These are phyloP conservation scores for Inga leiocalycina DNA, from an alignment of 306 rosid genomes.

Conservation along the genomic window DNA sequence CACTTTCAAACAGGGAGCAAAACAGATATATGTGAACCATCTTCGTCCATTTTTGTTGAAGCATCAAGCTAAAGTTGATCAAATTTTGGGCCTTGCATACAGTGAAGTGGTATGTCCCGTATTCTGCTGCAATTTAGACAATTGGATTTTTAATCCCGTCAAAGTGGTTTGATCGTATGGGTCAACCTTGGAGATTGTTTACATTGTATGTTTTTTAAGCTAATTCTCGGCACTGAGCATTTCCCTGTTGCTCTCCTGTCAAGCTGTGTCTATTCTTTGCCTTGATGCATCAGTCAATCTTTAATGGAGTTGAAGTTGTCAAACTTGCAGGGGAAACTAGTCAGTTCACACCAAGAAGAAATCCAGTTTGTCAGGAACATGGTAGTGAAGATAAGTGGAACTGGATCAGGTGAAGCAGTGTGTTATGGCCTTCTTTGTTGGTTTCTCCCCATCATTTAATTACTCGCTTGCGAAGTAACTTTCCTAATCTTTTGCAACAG, in stretches of 20 bases:
- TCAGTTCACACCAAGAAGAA: constrained; percentile 60
- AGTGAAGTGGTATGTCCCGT: constrained; percentile 66
- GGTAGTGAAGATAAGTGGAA: constrained; percentile 49
- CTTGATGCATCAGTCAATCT: neutral
- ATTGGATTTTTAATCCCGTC: neutral
- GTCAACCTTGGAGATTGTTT: constrained; percentile 16
- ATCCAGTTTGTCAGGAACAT: constrained; percentile 56
- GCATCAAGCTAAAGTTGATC: constrained; percentile 75
- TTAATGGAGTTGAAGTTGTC: constrained; percentile 1
- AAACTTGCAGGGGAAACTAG: constrained; percentile 63
- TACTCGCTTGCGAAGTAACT: constrained; percentile 19
- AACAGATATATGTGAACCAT: constrained; percentile 64
- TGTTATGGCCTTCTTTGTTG: constrained; percentile 6
- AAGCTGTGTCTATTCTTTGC: neutral
- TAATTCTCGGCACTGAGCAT: constrained; percentile 18
- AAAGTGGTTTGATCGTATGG: neutral
- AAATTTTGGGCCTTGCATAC: constrained; percentile 55
- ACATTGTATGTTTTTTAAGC: constrained; percentile 12
- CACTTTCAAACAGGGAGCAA: constrained; percentile 69
- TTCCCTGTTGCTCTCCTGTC: neutral
- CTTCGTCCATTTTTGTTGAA: constrained; percentile 75
- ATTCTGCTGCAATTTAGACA: neutral
- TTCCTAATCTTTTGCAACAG: constrained; percentile 36
- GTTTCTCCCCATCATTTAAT: neutral
- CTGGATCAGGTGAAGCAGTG: constrained; percentile 65